Evolutionary conservation across 305 asterid species (phyloP), one percentile per base, ranked within the genome.

Genomic region (Caryopteris hybrid): DNA sequence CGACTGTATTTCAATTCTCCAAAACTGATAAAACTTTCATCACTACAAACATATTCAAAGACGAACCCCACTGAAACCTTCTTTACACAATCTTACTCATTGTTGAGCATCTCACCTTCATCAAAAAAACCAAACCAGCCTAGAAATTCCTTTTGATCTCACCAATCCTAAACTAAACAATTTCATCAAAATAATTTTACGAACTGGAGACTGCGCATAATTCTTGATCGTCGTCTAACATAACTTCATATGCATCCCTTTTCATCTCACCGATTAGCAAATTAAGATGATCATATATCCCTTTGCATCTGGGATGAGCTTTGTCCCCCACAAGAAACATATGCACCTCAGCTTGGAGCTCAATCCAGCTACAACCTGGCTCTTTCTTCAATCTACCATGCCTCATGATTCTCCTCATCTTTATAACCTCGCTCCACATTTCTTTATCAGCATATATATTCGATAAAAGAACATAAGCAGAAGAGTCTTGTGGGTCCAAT

Each of bases 341-440:
- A 41, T 90, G 93, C 47, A 90, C 87, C 68, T 86, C 96, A 21
- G 96, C 82, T 61, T 82, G 84, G 14, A 88, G 61, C 86, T 90
- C 97, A 42, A 86, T 77, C 98, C 99, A 90, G 81, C 96, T 93
- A 77, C 97, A 93, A 4, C 97, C 97, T 0, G 97, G 99, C 75
- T 93, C 99, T 63, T 88, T 93, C 52, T 81, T 93, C 66, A 89
- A 69, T 74, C 88, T 27, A 16, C 92, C 27, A 2, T 65, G 68
- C 73, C 88, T 82, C 96, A 90, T 91, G 33, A 73, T 69, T 61
- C 69, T 85, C 77, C 99, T 88, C 80, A 90, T 72, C 68, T 80
- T 80, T 12, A 92, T 73, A 63, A 88, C 97, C 76, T 82, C 79
- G n/a, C 75, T 71, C 97, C 97, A 90, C 95, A 88, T 87, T 74